Percentiles rank a stretch among this genome's conserved stretches.
phyloP scores from a whole-genome alignment of 2,329 filamentous ascomycete genomes.

The Albophoma yamanashiensis region DNA sequence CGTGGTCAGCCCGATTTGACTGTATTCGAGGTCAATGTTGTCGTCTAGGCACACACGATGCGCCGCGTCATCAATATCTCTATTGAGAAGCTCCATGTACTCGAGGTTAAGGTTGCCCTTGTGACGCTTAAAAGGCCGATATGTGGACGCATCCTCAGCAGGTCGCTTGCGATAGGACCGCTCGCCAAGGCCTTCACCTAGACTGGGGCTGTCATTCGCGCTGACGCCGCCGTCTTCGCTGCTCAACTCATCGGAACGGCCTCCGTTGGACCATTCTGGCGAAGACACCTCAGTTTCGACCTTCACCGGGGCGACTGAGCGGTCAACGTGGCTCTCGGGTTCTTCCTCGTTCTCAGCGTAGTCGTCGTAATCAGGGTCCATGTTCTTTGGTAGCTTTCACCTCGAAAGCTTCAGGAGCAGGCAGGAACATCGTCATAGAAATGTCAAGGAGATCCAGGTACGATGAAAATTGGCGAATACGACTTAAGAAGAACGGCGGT shows the following conservation, averaged over 20 bases:
- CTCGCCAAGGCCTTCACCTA: conserved; percentile 2
- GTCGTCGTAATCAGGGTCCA: conserved; percentile 18
- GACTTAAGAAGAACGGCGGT: not conserved
- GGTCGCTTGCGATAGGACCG: conserved; percentile 18
- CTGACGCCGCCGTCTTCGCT: conserved; percentile 1
- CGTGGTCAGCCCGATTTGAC: conserved; percentile 55
- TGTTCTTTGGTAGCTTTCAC: conserved; percentile 13
- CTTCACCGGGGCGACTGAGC: not conserved
- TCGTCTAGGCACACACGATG: conserved; percentile 20
- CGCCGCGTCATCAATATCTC: conserved; percentile 44
- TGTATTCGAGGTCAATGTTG: conserved; percentile 21
- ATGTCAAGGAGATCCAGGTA: not conserved
- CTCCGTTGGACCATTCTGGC: not conserved
- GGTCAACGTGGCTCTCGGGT: not conserved
- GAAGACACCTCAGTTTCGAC: not conserved
- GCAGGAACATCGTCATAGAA: not conserved
- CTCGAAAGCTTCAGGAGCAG: conserved; percentile 8
- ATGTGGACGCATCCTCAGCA: conserved; percentile 10
- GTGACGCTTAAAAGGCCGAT: conserved; percentile 32
- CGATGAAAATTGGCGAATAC: too few relatives aligned
- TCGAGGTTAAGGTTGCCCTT: conserved; percentile 30
- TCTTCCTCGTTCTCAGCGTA: conserved; percentile 3
- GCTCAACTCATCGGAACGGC: not conserved
- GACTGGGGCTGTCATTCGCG: not conserved
- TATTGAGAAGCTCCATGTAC: conserved; percentile 44